Evolutionary conservation across 169 alveolate genomes (phyloP).

Genomic region (Plasmodium vivax): DNA sequence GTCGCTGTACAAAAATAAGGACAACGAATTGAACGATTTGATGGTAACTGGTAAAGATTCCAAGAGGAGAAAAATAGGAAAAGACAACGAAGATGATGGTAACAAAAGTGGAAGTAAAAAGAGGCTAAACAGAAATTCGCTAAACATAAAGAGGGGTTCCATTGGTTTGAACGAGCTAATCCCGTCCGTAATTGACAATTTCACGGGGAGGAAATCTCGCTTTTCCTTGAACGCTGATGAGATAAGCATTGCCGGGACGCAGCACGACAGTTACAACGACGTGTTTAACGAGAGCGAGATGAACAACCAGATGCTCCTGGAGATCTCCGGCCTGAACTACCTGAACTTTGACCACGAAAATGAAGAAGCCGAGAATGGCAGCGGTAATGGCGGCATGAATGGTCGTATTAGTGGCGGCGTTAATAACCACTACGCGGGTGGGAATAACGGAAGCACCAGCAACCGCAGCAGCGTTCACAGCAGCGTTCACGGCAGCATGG

Average conservation of each 20-base stretch:
- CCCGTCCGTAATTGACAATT: conserved; percentile 63
- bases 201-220: conserved; percentile 50
- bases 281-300: conserved; percentile 61
- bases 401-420: not conserved
- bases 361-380: not conserved
- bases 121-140: conserved; percentile 46
- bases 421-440: not conserved
- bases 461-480: not conserved
- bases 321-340: conserved; percentile 43
- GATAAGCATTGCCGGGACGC: conserved; percentile 65
- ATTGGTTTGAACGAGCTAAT: conserved; percentile 38
- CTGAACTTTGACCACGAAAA: conserved; percentile 33
- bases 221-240: conserved; percentile 70
- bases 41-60: conserved; percentile 21
- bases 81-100: conserved; percentile 37
- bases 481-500: not conserved
- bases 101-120: conserved; percentile 29
- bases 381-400: not conserved
- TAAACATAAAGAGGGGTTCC: conserved; percentile 71
- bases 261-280: conserved; percentile 25
- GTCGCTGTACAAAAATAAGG: conserved; percentile 66
- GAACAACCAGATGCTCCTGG: conserved; percentile 61
- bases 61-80: conserved; percentile 49
- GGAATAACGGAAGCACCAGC: not conserved
- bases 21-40: conserved; percentile 33